Conservation (phyloP, 2,329 filamentous ascomycete species). For the Teratosphaeriaceae sp. region DNA sequence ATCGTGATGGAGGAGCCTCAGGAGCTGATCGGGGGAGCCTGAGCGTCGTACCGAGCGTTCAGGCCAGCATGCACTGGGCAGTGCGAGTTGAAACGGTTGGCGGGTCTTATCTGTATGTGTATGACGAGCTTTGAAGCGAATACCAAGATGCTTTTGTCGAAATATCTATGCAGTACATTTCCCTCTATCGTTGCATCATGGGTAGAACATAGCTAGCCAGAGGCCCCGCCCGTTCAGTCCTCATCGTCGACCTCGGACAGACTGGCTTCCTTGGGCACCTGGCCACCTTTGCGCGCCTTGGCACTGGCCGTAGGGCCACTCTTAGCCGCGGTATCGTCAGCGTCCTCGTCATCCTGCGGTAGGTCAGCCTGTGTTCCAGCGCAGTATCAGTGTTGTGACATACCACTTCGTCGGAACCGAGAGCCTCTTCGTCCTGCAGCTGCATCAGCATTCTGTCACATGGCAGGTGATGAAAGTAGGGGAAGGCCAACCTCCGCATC, state of each 20-base stretch:
- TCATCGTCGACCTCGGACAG: neutral
- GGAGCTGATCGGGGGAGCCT: no score
- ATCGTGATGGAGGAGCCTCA: constrained; percentile 3
- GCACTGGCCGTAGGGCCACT: constrained; percentile 24
- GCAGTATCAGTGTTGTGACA: neutral
- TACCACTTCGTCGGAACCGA: constrained; percentile 13
- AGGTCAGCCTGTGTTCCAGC: neutral
- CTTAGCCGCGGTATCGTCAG: constrained; percentile 21
- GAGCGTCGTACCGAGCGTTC: no score
- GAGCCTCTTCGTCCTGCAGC: constrained; percentile 14
- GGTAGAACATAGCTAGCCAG: neutral
- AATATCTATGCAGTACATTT: neutral
- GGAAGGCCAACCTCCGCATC: constrained; percentile 16
- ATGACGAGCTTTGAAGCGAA: neutral
- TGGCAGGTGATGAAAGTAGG: constrained; percentile 17
- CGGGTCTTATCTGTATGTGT: no score
- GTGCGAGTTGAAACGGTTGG: no score
- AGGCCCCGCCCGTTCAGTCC: neutral
- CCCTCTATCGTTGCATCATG: no score
- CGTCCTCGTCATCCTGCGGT: constrained; percentile 10
- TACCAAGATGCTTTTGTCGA: neutral
- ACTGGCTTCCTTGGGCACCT: constrained; percentile 25
- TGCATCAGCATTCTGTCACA: constrained; percentile 7
- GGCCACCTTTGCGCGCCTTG: constrained; percentile 20
- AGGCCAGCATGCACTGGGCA: no score